These are phyloP conservation scores for Dentipellis fragilis DNA, from an alignment of 768 basidiomycete species.

Conservation along the genomic window DNA sequence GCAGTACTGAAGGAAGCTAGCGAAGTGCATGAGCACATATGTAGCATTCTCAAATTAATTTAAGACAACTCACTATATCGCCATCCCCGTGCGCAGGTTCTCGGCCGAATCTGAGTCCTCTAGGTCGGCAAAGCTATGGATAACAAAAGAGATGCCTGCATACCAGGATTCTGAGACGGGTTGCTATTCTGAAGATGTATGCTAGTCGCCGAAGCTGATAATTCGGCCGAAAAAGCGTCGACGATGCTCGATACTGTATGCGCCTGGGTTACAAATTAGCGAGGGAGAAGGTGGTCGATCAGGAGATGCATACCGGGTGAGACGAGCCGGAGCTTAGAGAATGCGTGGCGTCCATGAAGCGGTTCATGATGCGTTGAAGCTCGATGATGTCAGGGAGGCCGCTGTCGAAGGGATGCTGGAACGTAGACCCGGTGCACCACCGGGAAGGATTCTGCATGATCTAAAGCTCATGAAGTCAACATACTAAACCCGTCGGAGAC, in stretches of 20 bases:
- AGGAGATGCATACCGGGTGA: background rate
- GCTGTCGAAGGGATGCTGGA: slow-evolving; percentile 18
- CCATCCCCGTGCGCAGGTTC: background rate
- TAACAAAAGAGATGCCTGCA: background rate
- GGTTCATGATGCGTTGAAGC: slow-evolving; percentile 21
- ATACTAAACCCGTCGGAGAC: too few relatives aligned
- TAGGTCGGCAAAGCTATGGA: background rate
- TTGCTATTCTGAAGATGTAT: background rate
- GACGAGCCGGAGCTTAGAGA: background rate
- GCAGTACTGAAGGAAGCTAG: slow-evolving; percentile 10
- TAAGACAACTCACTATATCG: background rate
- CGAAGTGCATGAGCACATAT: background rate
- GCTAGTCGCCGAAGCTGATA: background rate
- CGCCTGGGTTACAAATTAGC: too few relatives aligned
- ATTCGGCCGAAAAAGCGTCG: background rate
- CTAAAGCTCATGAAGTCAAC: too few relatives aligned
- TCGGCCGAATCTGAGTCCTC: background rate
- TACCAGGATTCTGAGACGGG: background rate
- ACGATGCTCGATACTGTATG: background rate
- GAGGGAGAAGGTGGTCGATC: background rate
- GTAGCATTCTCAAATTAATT: too few relatives aligned
- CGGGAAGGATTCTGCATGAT: slow-evolving; percentile 15
- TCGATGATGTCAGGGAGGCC: slow-evolving; percentile 22
- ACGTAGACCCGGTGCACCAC: slow-evolving; percentile 18
- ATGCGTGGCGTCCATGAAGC: slow-evolving; percentile 14